Evolutionary conservation across 1,284 basidiomycete genomes (phyloP), one percentile per base, ranked within the genome.

Genomic region (Ganoderma resinaceum): DNA sequence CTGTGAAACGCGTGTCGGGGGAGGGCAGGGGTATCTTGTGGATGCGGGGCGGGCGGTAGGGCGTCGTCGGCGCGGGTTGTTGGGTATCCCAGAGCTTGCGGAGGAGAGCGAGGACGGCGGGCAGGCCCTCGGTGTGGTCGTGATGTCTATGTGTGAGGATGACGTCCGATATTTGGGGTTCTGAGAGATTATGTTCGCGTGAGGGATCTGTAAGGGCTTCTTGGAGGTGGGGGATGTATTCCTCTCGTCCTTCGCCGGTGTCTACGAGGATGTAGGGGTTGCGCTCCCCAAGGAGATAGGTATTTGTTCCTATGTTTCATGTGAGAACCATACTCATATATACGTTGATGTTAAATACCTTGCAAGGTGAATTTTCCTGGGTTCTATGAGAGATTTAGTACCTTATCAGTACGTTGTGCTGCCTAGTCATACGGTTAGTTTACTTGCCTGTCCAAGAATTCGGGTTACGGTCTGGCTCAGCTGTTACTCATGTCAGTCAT

Each of bases 351-450:
- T 6, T 1, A n/a, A 67, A 52, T 65, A 88, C 95, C 96, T 85
- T 97, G 95, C 0, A 98, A 84, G 0, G 96, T 97, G 80, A 95
- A 97, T 71, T 93, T 91, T 3, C 95, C 94, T 7, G 96, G 95
- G 76, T 98, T 98, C 89, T 97, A 66, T 57, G 40, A 40, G 18
- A 40, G 20, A 23, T 40, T 33, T 38, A 46, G 55, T 49, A n/a
- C 23, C 16, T 12, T 43, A 42, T 26, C 37, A 52, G 20, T 40
- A 57, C n/a, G 18, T 20, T 9, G 31, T n/a, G 31, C 16, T n/a
- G 3, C 40, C 35, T 26, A 23, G 31, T 16, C 29, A 11, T 20
- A 52, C 18, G 29, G 18, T 29, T 43, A 29, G 46, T 12, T 23
- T 31, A 60, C 61, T 42, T 74, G 91, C 93, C 87, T 94, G 92